Percentiles rank a stretch among this genome's conserved stretches.
phyloP scores from a whole-genome alignment of 257 asterid species.

The Scutellaria galericulata region DNA sequence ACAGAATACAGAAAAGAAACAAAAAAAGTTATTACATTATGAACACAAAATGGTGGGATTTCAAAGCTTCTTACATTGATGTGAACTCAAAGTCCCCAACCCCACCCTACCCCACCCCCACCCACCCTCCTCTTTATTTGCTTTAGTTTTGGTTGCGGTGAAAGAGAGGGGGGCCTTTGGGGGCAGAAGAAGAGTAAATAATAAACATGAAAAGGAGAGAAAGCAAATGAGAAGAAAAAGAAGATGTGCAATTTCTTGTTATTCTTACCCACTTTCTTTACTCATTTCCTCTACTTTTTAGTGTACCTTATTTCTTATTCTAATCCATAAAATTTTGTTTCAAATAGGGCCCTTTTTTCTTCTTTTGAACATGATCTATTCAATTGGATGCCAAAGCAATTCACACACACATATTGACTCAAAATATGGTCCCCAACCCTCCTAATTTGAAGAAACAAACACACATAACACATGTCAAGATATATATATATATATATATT shows the following conservation, averaged over 20 bases:
- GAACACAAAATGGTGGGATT: slow-evolving; percentile 31
- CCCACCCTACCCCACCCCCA: neutral
- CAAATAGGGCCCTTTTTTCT: slow-evolving; percentile 1
- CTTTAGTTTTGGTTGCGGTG: slow-evolving; percentile 19
- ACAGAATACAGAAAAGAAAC: slow-evolving; percentile 41
- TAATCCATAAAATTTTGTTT: slow-evolving; percentile 16
- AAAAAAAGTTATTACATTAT: slow-evolving; percentile 34
- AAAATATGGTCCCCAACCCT: slow-evolving; percentile 18
- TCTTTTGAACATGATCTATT: slow-evolving; percentile 9
- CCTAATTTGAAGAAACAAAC: slow-evolving; percentile 16
- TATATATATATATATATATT: no score
- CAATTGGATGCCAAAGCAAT: no score
- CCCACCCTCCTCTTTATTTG: neutral
- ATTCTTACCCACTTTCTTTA: slow-evolving; percentile 38
- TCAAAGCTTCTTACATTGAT: slow-evolving; percentile 25
- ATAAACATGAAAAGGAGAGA: slow-evolving; percentile 53
- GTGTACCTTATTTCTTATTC: slow-evolving; percentile 23
- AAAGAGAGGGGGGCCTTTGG: slow-evolving; percentile 16
- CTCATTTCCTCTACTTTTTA: slow-evolving; percentile 29
- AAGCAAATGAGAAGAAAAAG: slow-evolving; percentile 37
- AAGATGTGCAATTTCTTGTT: slow-evolving; percentile 38
- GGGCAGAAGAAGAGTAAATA: slow-evolving; percentile 18
- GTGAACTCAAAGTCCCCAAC: slow-evolving; percentile 22
- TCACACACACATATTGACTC: slow-evolving; percentile 19
- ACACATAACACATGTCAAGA: neutral